These are phyloP conservation scores for Thalassiosira delicatula DNA, from an alignment of 352 stramenopile genomes.

Conservation along the genomic window DNA sequence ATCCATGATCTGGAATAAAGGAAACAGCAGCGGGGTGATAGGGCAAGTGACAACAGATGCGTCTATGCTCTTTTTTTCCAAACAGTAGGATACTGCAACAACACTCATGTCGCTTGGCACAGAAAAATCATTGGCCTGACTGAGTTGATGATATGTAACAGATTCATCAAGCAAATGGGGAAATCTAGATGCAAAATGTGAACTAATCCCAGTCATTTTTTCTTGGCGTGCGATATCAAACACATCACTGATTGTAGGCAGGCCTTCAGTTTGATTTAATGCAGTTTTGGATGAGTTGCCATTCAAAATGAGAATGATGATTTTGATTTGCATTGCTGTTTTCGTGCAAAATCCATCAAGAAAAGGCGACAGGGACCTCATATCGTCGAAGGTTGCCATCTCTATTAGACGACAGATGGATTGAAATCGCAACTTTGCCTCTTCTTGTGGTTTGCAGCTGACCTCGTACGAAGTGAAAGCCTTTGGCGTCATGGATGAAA, in stretches of 20 bases:
- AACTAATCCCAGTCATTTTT: conserved; percentile 10
- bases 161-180: conserved; percentile 63
- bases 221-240: background rate
- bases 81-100: conserved; percentile 72
- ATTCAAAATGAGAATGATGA: conserved; percentile 43
- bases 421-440: conserved; percentile 49
- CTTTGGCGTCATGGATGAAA: conserved; percentile 35
- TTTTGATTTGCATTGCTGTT: conserved; percentile 56
- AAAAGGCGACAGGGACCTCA: conserved; percentile 31
- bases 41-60: conserved; percentile 66
- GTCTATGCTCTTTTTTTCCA: conserved; percentile 71
- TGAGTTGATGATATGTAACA: conserved; percentile 56
- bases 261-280: conserved; percentile 17
- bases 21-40: conserved; percentile 72
- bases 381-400: conserved; percentile 23
- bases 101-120: conserved; percentile 55
- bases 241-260: conserved; percentile 18
- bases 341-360: conserved; percentile 64
- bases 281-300: conserved; percentile 1
- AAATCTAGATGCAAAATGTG: conserved; percentile 33
- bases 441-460: conserved; percentile 13
- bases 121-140: conserved; percentile 37
- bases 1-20: conserved; percentile 75
- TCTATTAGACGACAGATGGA: conserved; percentile 57
- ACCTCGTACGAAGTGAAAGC: conserved; percentile 13